Base-by-base conservation (phyloP, 345 rosid genomes). In the Moricandia moricandioides region DNA sequence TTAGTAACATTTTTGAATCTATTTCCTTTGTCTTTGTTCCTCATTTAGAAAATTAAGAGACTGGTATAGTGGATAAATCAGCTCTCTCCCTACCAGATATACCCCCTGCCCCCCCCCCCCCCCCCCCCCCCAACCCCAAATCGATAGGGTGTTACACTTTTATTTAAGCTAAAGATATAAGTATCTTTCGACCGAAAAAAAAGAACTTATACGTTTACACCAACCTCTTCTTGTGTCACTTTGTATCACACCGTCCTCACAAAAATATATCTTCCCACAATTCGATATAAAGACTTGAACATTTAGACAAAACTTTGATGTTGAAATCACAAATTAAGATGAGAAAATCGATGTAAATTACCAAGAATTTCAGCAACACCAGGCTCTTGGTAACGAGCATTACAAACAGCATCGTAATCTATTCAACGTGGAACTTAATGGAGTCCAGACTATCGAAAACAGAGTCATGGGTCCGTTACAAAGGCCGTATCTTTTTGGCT, bases 361-460 rank as follows among this genome's bases (percentile, higher is more conserved):
- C 31, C 31, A 29, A 29, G 2, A 29, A 29, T 29, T 29, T 29
- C 2, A 29, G 31, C 31, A 29, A 2, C 31, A 29, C 3, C 2
- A 29, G 31, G 31, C 31, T 29, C 31, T 2, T 85, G 82, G 72
- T 66, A 86, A 75, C 89, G 96, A 4, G 96, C 92, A 37, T 81
- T 89, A 61, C 95, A 87, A 5, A 86, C 84, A 29, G 3, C 31
- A 86, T 90, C 35, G 39, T 59, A 60, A 14, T 60, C 65, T 31
- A 21, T 54, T 9, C 59, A 54, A 7, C 30, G 30, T 18, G 59
- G 59, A 54, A 54, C n/a, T 21, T 21, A 29, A 29, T 4, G 0
- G 31, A 29, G 31, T 29, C 31, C 31, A 29, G 31, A 29, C 31
- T 29, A 29, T 29, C 5, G 31, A 29, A 29, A 1, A 29, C 31